Evolutionary conservation across 2,329 filamentous ascomycete species (phyloP), one percentile per base, ranked within the genome.

Genomic region (Penicillium occitanis): DNA sequence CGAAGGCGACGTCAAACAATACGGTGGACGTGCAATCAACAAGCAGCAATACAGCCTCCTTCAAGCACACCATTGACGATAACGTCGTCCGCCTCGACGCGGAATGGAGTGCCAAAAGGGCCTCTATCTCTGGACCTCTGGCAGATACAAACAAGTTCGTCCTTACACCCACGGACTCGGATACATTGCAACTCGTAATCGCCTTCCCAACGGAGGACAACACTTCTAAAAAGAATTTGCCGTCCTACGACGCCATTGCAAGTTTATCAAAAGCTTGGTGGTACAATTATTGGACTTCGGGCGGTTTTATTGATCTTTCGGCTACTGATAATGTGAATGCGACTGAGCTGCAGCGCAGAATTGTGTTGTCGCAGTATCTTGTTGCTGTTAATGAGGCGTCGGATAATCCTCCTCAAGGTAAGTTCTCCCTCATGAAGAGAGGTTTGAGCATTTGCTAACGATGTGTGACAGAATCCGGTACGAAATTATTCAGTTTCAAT

Each of bases 281-380:
- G 48, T 17, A 51, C 25, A 6, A 51, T 28, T 51, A 51, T 28
- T 51, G 48, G 48, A 51, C 48, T 30, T 51, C 48, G 2, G 48
- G 48, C 13, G 48, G 25, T 6, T 51, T 51, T 14, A 51, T 51
- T 51, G 48, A 51, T 30, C 22, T 51, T 14, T 51, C 48, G 13
- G 48, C 48, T 17, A 51, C 48, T 8, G 22, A 30, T 14, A 51
- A 51, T 30, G 48, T 6, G 11, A 17, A 51, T 51, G 48, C 48
- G 11, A 28, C 11, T 17, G 83, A 85, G 69, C 73, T 86, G 5
- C 84, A 86, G 70, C 77, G 83, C n/a, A 81, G 83, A 46, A 82
- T 82, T 10, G 80, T 87, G 61, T 75, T 84, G 22, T 85, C 84
- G 0, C 83, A 85, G 69, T 86, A 86, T 68, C 77, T 86, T 2